These are phyloP conservation scores for Phanerochaete carnosa DNA, from an alignment of 768 basidiomycete genomes.

Conservation along the genomic window DNA sequence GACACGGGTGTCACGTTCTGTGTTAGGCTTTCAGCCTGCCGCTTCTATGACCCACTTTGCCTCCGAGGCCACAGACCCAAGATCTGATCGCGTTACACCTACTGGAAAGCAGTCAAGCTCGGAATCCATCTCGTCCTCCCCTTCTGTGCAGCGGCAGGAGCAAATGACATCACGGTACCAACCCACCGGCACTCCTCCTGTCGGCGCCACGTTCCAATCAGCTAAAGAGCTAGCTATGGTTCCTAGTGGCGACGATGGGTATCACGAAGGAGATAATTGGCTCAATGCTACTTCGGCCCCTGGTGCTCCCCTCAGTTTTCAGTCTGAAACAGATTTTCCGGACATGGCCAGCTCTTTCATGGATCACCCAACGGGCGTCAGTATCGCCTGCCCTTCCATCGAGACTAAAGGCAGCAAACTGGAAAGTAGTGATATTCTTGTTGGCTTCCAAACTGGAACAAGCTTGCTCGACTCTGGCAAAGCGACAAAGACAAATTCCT, in stretches of 20 bases:
- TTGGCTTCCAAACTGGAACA: constrained; percentile 8
- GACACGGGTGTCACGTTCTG: neutral
- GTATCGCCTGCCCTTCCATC: neutral
- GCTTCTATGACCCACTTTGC: constrained; percentile 2
- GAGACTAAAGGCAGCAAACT: neutral
- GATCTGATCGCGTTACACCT: constrained; percentile 11
- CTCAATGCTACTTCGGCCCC: constrained; percentile 5
- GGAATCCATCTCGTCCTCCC: constrained; percentile 10
- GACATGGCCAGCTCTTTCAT: neutral
- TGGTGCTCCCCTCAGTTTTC: constrained; percentile 6
- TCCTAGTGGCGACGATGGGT: neutral
- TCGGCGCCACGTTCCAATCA: constrained; percentile 2
- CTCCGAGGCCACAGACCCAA: neutral
- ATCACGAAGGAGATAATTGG: constrained; percentile 9
- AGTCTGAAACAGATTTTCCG: constrained; percentile 8
- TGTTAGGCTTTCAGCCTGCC: neutral
- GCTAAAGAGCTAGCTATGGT: constrained; percentile 3
- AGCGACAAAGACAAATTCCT: constrained; percentile 4
- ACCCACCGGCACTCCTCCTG: constrained; percentile 1
- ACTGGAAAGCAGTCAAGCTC: neutral
- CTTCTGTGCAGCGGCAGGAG: constrained; percentile 1
- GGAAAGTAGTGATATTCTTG: neutral
- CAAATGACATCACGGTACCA: constrained; percentile 6
- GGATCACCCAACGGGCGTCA: neutral
- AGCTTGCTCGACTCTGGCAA: constrained; percentile 9